Percentiles rank a stretch among this genome's conserved stretches.
Conservation (phyloP, 2,329 filamentous ascomycete genomes). For the Verruconis gallopava region DNA sequence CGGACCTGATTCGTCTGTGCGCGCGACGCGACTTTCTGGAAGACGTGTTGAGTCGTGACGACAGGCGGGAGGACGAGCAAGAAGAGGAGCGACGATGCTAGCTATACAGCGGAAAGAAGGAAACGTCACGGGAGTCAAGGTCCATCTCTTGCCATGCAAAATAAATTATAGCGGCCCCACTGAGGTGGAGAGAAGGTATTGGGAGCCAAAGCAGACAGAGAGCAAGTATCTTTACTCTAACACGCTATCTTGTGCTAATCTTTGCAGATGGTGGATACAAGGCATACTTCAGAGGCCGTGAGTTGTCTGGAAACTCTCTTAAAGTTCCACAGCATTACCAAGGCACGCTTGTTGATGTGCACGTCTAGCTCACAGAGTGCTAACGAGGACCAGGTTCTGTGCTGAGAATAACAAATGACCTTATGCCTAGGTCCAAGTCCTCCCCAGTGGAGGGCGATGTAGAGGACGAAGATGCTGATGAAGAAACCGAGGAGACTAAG, state of each 20-base stretch:
- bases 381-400: constrained; percentile 13
- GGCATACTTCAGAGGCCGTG: constrained; percentile 68
- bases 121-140: constrained; percentile 32
- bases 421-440: constrained; percentile 11
- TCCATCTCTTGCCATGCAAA: constrained; percentile 68
- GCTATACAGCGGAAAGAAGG: constrained; percentile 24
- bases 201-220: constrained; percentile 45
- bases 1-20: too few relatives aligned
- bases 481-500: constrained; percentile 17
- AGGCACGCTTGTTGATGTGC: constrained; percentile 23
- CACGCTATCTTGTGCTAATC: background rate
- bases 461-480: constrained; percentile 12
- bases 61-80: too few relatives aligned
- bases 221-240: constrained; percentile 23
- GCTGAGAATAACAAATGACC: constrained; percentile 19
- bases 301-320: constrained; percentile 55
- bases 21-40: too few relatives aligned
- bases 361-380: background rate
- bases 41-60: too few relatives aligned
- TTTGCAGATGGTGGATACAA: constrained; percentile 29
- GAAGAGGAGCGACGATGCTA: too few relatives aligned
- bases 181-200: constrained; percentile 51
- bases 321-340: constrained; percentile 59
- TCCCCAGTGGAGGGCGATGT: constrained; percentile 13
- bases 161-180: constrained; percentile 68